These are phyloP conservation scores for Fusarium foetens DNA, from an alignment of 2,329 filamentous ascomycete genomes.

Conservation along the genomic window DNA sequence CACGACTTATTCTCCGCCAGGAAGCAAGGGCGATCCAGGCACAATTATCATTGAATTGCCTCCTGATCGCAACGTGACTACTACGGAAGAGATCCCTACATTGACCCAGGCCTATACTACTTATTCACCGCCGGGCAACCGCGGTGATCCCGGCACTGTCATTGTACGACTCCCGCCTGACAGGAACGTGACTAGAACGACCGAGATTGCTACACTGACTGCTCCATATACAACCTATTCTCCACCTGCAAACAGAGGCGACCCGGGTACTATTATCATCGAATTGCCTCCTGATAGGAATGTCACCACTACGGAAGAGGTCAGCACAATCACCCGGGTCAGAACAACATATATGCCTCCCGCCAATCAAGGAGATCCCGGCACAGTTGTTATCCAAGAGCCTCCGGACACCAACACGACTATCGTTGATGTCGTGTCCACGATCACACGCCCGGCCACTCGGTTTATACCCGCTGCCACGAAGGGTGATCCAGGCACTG, in stretches of 20 bases:
- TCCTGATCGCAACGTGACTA: conserved; percentile 17
- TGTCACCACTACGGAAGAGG: conserved; percentile 9
- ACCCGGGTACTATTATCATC: conserved; percentile 21
- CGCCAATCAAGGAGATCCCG: conserved; percentile 13
- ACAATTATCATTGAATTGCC: conserved; percentile 22
- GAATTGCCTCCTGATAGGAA: conserved; percentile 22
- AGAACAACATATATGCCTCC: conserved; percentile 16
- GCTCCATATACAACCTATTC: conserved; percentile 10
- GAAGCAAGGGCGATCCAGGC: conserved; percentile 9
- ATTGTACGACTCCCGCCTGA: conserved; percentile 15
- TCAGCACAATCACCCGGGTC: not conserved
- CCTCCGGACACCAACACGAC: conserved; percentile 20
- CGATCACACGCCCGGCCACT: conserved; percentile 18
- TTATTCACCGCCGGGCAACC: conserved; percentile 4
- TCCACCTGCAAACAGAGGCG: conserved; percentile 6
- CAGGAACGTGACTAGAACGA: conserved; percentile 15
- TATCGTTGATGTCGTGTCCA: conserved; percentile 8
- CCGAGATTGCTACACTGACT: conserved; percentile 4
- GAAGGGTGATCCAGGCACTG: conserved; percentile 18
- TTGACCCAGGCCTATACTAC: conserved; percentile 9
- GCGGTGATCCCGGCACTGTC: conserved; percentile 17
- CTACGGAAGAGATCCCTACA: not conserved
- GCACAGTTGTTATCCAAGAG: conserved; percentile 22
- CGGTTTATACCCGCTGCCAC: conserved; percentile 3
- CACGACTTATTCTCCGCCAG: conserved; percentile 10